These are phyloP conservation scores for Trichoderma polysporum DNA, from an alignment of 2,329 filamentous ascomycete species.

Conservation along the genomic window DNA sequence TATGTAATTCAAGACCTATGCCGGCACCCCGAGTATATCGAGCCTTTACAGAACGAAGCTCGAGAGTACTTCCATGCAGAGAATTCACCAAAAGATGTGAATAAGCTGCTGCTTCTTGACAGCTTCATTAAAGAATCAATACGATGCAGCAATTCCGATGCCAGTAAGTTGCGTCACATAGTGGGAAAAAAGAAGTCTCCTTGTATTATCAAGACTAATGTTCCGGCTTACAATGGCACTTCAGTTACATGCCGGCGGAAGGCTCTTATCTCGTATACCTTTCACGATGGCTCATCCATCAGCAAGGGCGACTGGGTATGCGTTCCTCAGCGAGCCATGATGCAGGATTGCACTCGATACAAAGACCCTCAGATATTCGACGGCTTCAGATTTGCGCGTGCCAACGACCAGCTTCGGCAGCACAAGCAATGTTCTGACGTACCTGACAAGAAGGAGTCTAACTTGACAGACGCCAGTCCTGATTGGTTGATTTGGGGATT, in stretches of 20 bases:
- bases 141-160: conserved; percentile 8
- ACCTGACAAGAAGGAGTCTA: not conserved
- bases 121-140: conserved; percentile 22
- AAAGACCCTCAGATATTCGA: conserved; percentile 3
- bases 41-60: not conserved
- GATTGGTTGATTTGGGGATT: conserved; percentile 1
- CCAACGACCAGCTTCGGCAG: not conserved
- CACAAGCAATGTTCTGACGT: not conserved
- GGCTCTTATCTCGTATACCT: conserved; percentile 4
- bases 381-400: conserved; percentile 15
- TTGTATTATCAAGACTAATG: not conserved
- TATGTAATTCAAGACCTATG: conserved; percentile 7
- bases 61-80: not conserved
- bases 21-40: not conserved
- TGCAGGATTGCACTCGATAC: conserved; percentile 6
- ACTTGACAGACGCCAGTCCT: not conserved
- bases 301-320: conserved; percentile 5
- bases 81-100: not conserved
- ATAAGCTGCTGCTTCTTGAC: conserved; percentile 19
- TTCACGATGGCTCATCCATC: conserved; percentile 10
- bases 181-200: not conserved
- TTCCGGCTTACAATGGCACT: not conserved
- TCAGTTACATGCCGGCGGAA: conserved; percentile 13
- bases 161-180: not conserved
- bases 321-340: conserved; percentile 1